Percentiles rank a stretch among this genome's conserved stretches.
Evolutionary conservation across 768 basidiomycete species (phyloP).

Genomic region (Holtermanniella nyarrowii): DNA sequence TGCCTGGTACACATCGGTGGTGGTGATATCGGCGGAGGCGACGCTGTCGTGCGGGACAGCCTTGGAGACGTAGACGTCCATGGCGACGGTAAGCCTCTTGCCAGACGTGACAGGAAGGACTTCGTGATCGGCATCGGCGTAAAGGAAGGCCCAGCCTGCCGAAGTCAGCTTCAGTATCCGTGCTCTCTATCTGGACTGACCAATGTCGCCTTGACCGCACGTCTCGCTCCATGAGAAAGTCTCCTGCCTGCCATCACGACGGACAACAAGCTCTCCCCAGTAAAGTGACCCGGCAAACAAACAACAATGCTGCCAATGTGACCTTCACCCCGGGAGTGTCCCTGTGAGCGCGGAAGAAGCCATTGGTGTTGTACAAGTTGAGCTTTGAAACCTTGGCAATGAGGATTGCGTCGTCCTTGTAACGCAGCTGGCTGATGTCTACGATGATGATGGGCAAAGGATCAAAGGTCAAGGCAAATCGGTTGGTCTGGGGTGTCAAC

Average conservation of each 20-base stretch:
- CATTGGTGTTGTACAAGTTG: slow-evolving; percentile 12
- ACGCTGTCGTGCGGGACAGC: not conserved
- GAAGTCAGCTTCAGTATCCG: not conserved
- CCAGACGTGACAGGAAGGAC: slow-evolving; percentile 45
- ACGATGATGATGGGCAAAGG: not conserved
- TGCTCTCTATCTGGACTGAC: not conserved
- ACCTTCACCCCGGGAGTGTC: slow-evolving; percentile 8
- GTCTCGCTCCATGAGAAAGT: slow-evolving; percentile 7
- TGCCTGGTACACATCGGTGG: not conserved
- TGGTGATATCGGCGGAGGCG: not conserved
- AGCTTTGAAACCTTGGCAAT: slow-evolving; percentile 8
- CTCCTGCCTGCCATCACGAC: slow-evolving; percentile 3
- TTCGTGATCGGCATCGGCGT: slow-evolving; percentile 47
- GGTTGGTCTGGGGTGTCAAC: not conserved
- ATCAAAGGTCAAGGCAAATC: not conserved
- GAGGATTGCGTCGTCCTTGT: not conserved
- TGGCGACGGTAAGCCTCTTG: slow-evolving; percentile 45
- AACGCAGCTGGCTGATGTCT: not conserved
- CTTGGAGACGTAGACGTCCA: slow-evolving; percentile 13
- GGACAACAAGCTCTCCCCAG: slow-evolving; percentile 16
- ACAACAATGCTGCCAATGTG: slow-evolving; percentile 15
- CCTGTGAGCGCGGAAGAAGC: slow-evolving; percentile 14
- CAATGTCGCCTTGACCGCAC: slow-evolving; percentile 1
- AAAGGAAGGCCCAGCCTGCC: slow-evolving; percentile 45
- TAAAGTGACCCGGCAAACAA: slow-evolving; percentile 13